These are phyloP conservation scores for Echeveria elegans DNA, from an alignment of 164 flowering plant genomes.

Conservation along the genomic window DNA sequence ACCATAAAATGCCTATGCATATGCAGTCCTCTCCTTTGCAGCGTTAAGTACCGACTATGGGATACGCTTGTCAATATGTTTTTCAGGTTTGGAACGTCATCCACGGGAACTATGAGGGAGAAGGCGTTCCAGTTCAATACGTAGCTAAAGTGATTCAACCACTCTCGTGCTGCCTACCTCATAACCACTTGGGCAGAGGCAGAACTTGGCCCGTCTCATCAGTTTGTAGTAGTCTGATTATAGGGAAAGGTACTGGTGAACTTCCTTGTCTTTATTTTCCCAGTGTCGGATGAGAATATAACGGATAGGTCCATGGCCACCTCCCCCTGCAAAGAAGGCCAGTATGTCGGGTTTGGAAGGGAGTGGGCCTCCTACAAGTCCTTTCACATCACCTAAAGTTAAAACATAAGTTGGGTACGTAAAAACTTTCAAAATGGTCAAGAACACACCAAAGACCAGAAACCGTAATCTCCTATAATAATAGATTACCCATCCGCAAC, in stretches of 20 bases:
- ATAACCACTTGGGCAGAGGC: conserved; percentile 68
- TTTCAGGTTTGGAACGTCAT: conserved; percentile 45
- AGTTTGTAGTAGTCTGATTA: conserved; percentile 36
- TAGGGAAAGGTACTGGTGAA: conserved; percentile 47
- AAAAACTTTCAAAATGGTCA: too few species aligned
- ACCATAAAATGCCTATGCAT: conserved; percentile 48
- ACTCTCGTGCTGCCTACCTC: conserved; percentile 68
- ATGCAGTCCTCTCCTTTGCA: conserved; percentile 40
- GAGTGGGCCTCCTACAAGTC: conserved; percentile 45
- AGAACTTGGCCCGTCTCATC: conserved; percentile 45
- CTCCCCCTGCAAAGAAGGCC: conserved; percentile 65
- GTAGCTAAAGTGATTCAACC: conserved; percentile 56
- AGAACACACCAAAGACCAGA: too few species aligned
- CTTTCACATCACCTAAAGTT: too few species aligned
- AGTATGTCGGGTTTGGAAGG: conserved; percentile 38
- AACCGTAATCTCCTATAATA: too few species aligned
- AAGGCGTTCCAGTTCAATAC: conserved; percentile 53
- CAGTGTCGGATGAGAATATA: conserved; percentile 50
- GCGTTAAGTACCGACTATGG: conserved; percentile 29
- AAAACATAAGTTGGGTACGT: too few species aligned
- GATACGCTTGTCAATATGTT: conserved; percentile 30
- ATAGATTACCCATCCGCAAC: too few species aligned
- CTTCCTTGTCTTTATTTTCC: conserved; percentile 39
- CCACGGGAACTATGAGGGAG: conserved; percentile 32
- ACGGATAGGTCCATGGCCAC: conserved; percentile 53